Evolutionary conservation across 495 filamentous ascomycete genomes (phyloP).

Genomic region (Penicillium lagena): DNA sequence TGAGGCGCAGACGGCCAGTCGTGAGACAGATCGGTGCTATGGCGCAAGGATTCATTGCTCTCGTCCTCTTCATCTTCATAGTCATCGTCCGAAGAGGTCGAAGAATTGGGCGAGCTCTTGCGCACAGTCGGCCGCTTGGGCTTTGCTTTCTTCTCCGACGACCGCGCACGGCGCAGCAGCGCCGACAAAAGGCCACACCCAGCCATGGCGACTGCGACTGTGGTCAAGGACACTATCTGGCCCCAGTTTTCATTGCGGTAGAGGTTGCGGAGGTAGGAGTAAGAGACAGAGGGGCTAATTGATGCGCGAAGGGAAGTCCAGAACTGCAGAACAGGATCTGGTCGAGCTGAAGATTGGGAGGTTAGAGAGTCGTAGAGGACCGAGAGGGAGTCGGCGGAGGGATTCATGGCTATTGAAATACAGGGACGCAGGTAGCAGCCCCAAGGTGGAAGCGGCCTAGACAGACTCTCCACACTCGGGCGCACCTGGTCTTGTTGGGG

Average conservation of each 20-base stretch:
- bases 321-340: no score
- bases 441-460: constrained; percentile 8
- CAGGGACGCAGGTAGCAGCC: neutral
- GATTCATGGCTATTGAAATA: neutral
- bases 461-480: constrained; percentile 8
- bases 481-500: constrained; percentile 12
- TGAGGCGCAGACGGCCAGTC: constrained; percentile 15
- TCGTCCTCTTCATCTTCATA: constrained; percentile 41
- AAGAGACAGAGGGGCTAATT: constrained; percentile 12
- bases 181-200: constrained; percentile 35
- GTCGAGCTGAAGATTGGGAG: constrained; percentile 1
- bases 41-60: constrained; percentile 31
- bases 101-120: constrained; percentile 22
- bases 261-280: constrained; percentile 12
- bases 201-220: constrained; percentile 33
- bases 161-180: constrained; percentile 21
- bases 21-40: constrained; percentile 16
- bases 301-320: no score
- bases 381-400: constrained; percentile 5
- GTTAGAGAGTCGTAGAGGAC: constrained; percentile 12
- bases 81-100: constrained; percentile 36
- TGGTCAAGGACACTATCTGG: constrained; percentile 30
- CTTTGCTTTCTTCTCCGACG: constrained; percentile 5
- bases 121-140: constrained; percentile 17
- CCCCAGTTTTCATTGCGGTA: constrained; percentile 26